Evolutionary conservation across 139 green algal genomes (phyloP), one percentile per base, ranked within the genome.

Genomic region (Tetraselmis chui): DNA sequence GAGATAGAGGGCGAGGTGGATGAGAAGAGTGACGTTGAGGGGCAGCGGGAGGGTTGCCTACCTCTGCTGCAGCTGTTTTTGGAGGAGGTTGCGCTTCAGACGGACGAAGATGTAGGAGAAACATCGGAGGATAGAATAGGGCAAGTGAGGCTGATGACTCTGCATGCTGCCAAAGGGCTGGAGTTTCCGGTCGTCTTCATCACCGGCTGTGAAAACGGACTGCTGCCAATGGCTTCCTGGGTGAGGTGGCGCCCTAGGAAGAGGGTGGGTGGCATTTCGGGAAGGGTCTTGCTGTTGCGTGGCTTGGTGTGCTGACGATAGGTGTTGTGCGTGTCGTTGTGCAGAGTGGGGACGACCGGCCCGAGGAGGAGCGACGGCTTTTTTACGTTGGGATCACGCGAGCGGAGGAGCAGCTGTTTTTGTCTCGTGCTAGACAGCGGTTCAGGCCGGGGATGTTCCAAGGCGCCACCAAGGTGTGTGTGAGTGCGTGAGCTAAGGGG

Each of bases 161-260:
- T 94, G 59, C 91, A 94, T 83, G 83, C 83, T 0, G 84, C 89
- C 30, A 94, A 94, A 75, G 91, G 91, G 18, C 86, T 93, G 23
- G 91, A 94, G 83, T 94, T 91, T 31, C 59, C 87, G 23, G 76
- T 74, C 0, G 89, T 93, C 0, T 92, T 92, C 58, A 67, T 67
- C 45, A 22, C 32, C 32, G 78, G 32, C 32, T 74, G 31, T 22
- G 45, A 76, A 32, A 32, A 82, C 23, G 74, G 30, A 29, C 29
- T 81, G 23, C 29, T 80, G 59, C 78, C 74, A 5, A 28, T 28
- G 27, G n/a, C n/a, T n/a, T n/a, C n/a, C n/a, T n/a, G n/a, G n/a
- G n/a, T n/a, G n/a, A n/a, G n/a, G n/a, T n/a, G n/a, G n/a, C n/a
- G n/a, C n/a, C n/a, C n/a, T n/a, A n/a, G n/a, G n/a, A n/a, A n/a